phyloP scores from a whole-genome alignment of 192 early-diverging fungal species.

The Chytriomyces hyalinus region DNA sequence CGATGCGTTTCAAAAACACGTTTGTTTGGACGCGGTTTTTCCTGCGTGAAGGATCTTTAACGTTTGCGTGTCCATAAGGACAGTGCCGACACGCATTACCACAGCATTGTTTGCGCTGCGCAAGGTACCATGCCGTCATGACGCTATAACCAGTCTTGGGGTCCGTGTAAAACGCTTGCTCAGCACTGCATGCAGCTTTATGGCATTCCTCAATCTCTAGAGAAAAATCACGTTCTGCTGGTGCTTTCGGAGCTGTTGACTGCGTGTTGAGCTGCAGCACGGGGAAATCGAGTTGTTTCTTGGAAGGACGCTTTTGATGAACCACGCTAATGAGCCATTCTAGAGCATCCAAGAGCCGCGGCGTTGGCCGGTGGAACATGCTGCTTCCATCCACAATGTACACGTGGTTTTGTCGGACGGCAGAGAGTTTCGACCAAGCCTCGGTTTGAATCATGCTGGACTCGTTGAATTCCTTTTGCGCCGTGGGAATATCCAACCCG shows the following conservation, averaged over 20 bases:
- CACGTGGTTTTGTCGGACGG: slow-evolving; percentile 23
- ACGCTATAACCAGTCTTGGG: slow-evolving; percentile 25
- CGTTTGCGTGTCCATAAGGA: slow-evolving; percentile 22
- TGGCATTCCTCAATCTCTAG: slow-evolving; percentile 19
- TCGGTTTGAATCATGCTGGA: not conserved
- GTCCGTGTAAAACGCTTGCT: slow-evolving; percentile 8
- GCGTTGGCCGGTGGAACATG: slow-evolving; percentile 48
- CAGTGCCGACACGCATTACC: slow-evolving; percentile 27
- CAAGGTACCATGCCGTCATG: slow-evolving; percentile 25
- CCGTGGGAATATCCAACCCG: slow-evolving; percentile 36
- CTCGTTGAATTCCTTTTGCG: slow-evolving; percentile 36
- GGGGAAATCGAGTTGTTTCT: not conserved
- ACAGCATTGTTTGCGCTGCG: slow-evolving; percentile 13
- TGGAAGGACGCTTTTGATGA: not conserved
- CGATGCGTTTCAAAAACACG: slow-evolving; percentile 9
- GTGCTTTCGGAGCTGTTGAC: not conserved
- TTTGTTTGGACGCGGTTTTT: not conserved
- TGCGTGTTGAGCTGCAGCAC: not conserved
- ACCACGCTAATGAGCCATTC: slow-evolving; percentile 34
- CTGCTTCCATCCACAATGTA: slow-evolving; percentile 45
- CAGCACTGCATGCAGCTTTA: slow-evolving; percentile 10
- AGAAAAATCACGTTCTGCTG: not conserved
- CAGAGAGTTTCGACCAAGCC: slow-evolving; percentile 8
- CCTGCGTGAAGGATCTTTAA: not conserved
- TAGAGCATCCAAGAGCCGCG: slow-evolving; percentile 45